Evolutionary conservation across 192 early-diverging fungal species (phyloP), one percentile per base, ranked within the genome.

Genomic region (Mortierella alpina): DNA sequence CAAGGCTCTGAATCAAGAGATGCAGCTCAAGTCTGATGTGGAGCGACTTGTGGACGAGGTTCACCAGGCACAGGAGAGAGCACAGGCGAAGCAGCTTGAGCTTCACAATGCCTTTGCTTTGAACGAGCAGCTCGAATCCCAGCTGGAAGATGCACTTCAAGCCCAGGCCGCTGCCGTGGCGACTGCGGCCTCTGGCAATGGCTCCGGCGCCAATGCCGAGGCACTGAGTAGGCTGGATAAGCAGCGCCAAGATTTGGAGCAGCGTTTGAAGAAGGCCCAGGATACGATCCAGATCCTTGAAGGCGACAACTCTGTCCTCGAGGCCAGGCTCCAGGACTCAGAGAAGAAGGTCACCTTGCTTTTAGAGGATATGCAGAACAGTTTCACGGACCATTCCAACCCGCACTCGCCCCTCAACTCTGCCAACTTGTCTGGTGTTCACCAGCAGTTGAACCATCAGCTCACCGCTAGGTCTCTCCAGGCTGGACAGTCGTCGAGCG

Each of bases 301-400:
- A 44, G 70, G 77, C 0, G 77, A 80, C 54, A 80, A 80, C 47
- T 80, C 70, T n/a, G 70, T 80, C 14, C 52, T 80, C 9, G 77
- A 80, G 55, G 70, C 69, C 0, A 53, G 77, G 47, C 50, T 80
- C 11, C 64, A 51, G 50, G 77, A 80, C 14, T 72, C 77, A 7
- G 77, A 80, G 48, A 80, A 80, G 70, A 80, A 80, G 49, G 77
- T 80, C 5, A 49, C 63, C 6, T 47, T 80, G 60, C 20, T 80
- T 2, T 56, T 80, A 52, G 77, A 79, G 15, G 64, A 79, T 23
- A 79, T 79, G 68, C 76, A 79, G 40, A 60, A 68, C 76, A 61
- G 59, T n/a, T 31, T 63, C 14, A 57, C 59, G 6, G 57, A 68
- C 39, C 39, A 61, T 22, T 62, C 58, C 14, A 22, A 64, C 15